These are phyloP conservation scores for Ascochyta clinopodiicola DNA, from an alignment of 2,329 filamentous ascomycete genomes.

Conservation along the genomic window DNA sequence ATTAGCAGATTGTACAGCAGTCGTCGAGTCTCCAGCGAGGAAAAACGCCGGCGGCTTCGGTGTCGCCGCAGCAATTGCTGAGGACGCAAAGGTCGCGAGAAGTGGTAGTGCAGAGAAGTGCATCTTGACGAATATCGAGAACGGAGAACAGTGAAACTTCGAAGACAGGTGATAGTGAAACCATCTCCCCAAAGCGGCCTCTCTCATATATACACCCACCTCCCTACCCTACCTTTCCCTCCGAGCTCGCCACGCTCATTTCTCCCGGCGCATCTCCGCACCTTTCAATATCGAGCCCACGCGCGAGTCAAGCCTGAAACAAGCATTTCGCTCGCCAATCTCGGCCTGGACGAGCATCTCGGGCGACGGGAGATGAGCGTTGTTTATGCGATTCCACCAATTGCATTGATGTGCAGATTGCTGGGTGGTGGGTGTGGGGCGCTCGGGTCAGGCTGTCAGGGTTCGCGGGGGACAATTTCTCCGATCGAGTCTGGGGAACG, in stretches of 20 bases:
- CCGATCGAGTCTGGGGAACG: background rate
- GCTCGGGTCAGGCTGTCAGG: background rate
- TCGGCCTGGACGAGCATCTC: slow-evolving; percentile 4
- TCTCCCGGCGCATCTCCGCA: background rate
- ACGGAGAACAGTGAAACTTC: background rate
- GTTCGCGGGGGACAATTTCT: slow-evolving; percentile 12
- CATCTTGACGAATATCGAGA: background rate
- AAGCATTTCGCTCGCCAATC: slow-evolving; percentile 1
- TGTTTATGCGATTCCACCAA: slow-evolving; percentile 12
- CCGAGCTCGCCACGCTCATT: background rate
- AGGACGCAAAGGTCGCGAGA: slow-evolving; percentile 4
- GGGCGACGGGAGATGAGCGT: slow-evolving; percentile 8
- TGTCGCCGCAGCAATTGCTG: slow-evolving; percentile 6
- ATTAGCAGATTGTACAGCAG: slow-evolving; percentile 34
- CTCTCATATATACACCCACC: background rate
- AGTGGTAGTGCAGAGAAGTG: slow-evolving; percentile 7
- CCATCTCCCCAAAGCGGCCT: background rate
- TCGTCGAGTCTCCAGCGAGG: slow-evolving; percentile 48
- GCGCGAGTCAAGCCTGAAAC: slow-evolving; percentile 5
- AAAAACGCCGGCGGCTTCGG: slow-evolving; percentile 35
- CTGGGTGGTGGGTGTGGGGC: slow-evolving; percentile 4
- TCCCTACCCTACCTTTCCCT: background rate
- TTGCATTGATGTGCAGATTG: background rate
- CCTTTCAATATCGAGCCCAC: slow-evolving; percentile 2
- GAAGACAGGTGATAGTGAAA: background rate